phyloP scores from a whole-genome alignment of 2,329 filamentous ascomycete genomes.

The Rhynchosporium agropyri region DNA sequence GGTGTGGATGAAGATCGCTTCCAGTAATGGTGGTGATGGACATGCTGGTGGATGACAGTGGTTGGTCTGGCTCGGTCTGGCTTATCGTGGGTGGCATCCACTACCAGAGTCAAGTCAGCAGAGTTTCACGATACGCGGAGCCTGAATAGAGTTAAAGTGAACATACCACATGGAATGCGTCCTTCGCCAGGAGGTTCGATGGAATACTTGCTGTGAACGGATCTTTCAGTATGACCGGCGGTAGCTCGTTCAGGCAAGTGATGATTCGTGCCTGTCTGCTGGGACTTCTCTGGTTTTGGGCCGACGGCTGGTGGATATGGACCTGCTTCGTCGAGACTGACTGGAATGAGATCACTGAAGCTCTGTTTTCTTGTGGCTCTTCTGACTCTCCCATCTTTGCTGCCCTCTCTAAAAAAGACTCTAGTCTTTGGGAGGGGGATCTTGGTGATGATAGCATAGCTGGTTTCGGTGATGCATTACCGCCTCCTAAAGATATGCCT shows the following conservation, averaged over 20 bases:
- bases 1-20: conserved; percentile 35
- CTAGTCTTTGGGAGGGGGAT: conserved; percentile 16
- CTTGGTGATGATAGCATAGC: not conserved
- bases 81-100: conserved; percentile 27
- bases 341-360: conserved; percentile 47
- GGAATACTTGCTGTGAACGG: conserved; percentile 28
- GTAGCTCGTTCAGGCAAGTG: conserved; percentile 31
- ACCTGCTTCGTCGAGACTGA: conserved; percentile 42
- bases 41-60: conserved; percentile 53
- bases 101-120: conserved; percentile 13
- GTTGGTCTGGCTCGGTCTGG: conserved; percentile 21
- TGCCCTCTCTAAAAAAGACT: conserved; percentile 22
- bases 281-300: conserved; percentile 34
- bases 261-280: conserved; percentile 26
- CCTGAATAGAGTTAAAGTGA: not conserved
- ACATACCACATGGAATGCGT: conserved; percentile 3
- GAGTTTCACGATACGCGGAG: not conserved
- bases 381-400: conserved; percentile 23
- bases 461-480: conserved; percentile 3
- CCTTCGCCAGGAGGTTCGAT: conserved; percentile 20
- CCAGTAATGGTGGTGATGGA: conserved; percentile 67
- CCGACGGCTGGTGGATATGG: conserved; percentile 37
- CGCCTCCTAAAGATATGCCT: conserved; percentile 4
- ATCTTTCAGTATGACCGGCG: conserved; percentile 32
- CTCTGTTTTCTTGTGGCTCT: conserved; percentile 32